Evolutionary conservation across 2,329 filamentous ascomycete species (phyloP).

Genomic region (Botrytis squamosa): DNA sequence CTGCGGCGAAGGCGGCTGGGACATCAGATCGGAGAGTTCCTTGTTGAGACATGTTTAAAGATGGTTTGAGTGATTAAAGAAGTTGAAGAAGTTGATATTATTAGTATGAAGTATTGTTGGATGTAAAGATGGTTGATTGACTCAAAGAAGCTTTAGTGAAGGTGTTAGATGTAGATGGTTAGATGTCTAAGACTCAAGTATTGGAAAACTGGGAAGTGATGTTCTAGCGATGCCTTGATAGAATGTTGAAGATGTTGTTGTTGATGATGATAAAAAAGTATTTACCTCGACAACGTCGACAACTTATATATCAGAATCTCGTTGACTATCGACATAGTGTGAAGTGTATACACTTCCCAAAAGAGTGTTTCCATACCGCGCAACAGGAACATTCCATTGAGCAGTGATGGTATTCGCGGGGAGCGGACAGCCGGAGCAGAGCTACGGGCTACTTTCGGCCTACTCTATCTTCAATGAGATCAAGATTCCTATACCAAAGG

Average conservation of each 20-base stretch:
- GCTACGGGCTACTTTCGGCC: conserved; percentile 11
- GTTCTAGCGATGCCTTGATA: conserved; percentile 7
- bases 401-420: background rate
- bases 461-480: background rate
- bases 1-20: conserved; percentile 17
- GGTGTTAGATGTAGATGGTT: background rate
- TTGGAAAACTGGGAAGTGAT: conserved; percentile 14
- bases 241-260: conserved; percentile 14
- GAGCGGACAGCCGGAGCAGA: conserved; percentile 3
- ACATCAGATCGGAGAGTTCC: conserved; percentile 19
- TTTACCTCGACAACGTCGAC: conserved; percentile 1
- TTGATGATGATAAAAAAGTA: conserved; percentile 13
- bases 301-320: conserved; percentile 11
- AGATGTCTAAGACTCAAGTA: conserved; percentile 9
- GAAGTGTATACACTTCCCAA: background rate
- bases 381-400: background rate
- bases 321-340: background rate
- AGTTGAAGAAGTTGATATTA: background rate
- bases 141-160: conserved; percentile 18
- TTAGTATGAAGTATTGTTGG: conserved; percentile 14
- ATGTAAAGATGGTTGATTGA: background rate
- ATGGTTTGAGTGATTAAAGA: conserved; percentile 9
- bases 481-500: background rate
- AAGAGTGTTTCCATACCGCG: background rate
- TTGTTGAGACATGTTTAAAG: conserved; percentile 25